Evolutionary conservation across 2,329 filamentous ascomycete species (phyloP), one percentile per base, ranked within the genome.

Genomic region (Tolypocladium capitatum): DNA sequence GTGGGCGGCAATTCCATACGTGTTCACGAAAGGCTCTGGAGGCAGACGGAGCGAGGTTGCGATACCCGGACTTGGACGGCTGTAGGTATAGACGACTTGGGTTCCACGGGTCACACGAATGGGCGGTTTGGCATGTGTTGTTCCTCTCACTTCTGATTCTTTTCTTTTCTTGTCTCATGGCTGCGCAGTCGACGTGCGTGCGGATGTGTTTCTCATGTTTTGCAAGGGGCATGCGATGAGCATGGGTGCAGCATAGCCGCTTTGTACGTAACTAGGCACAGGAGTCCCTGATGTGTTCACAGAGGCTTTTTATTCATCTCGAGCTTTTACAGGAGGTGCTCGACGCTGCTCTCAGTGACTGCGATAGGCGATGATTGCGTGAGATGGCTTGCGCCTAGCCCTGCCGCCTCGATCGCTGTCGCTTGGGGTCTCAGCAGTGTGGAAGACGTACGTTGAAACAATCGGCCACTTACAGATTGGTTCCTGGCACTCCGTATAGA

Each of bases 401-500:
- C n/a, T 44, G 27, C 16, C 41, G 33, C 24, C 43, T 42, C 30
- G 24, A 18, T 31, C 42, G 43, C 42, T 49, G 24, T 5, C 16
- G 38, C 24, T 13, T 5, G 16, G 18, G 16, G 16, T 2, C 14
- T 47, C n/a, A 42, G 28, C 28, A n/a, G 4, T 3, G 20, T 18
- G 36, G 5, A 43, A 5, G 14, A 14, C 2, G 14, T 6, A n/a
- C 3, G 11, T 9, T 28, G 10, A 27, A 18, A 27, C 20, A 24
- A 13, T 11, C 14, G 46, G 34, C 16, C 20, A 40, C 60, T 47
- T 53, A 64, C 62, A 24, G 59, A 55, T 52, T 68, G 59, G 46
- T 58, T 59, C 40, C 64, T 59, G 16, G 68, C 67, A 8, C 61
- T 58, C 48, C 60, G 61, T 38, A 70, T 70, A 2, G 67, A 69